A percentile compares a stretch with the other conserved stretches of the same genome.
phyloP scores from a whole-genome alignment of 208 protist species.

The Leishmania aethiopica region DNA sequence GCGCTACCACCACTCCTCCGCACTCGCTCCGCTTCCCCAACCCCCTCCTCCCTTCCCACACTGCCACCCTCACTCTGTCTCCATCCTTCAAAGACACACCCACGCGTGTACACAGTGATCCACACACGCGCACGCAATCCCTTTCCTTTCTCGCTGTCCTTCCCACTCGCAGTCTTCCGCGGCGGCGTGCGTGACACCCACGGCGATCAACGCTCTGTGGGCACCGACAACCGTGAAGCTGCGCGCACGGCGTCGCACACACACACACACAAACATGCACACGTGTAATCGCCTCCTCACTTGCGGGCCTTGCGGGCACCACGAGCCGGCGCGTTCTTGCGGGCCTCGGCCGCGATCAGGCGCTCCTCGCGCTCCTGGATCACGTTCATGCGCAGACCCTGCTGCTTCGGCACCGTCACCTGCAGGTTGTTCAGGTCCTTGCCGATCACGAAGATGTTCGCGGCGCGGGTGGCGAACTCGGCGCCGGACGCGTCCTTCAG shows the following conservation, averaged over 20 bases:
- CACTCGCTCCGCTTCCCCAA: not conserved
- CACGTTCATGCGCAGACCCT: conserved; percentile 94
- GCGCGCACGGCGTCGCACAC: not conserved
- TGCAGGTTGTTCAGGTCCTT: conserved; percentile 87
- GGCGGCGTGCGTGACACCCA: not conserved
- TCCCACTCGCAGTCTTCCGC: not conserved
- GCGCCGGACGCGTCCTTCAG: conserved; percentile 92
- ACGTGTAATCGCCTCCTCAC: conserved; percentile 19
- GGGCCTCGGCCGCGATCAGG: conserved; percentile 77
- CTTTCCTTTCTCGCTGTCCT: not conserved
- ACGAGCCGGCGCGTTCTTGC: conserved; percentile 50
- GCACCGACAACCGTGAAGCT: not conserved
- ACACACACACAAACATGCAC: not conserved
- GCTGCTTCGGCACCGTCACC: conserved; percentile 96
- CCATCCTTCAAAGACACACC: too few relatives aligned
- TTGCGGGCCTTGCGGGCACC: conserved; percentile 62
- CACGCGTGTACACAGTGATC: not conserved
- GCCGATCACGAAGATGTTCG: conserved; percentile 99
- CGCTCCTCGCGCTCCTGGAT: conserved; percentile 89
- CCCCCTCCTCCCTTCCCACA: not conserved
- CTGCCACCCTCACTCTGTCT: too few relatives aligned
- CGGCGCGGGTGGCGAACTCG: conserved; percentile 97
- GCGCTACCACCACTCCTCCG: too few relatives aligned
- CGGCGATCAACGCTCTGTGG: not conserved
- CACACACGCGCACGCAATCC: not conserved